Base-by-base conservation (phyloP, 2,329 filamentous ascomycete genomes). In the Fusarium graminum region DNA sequence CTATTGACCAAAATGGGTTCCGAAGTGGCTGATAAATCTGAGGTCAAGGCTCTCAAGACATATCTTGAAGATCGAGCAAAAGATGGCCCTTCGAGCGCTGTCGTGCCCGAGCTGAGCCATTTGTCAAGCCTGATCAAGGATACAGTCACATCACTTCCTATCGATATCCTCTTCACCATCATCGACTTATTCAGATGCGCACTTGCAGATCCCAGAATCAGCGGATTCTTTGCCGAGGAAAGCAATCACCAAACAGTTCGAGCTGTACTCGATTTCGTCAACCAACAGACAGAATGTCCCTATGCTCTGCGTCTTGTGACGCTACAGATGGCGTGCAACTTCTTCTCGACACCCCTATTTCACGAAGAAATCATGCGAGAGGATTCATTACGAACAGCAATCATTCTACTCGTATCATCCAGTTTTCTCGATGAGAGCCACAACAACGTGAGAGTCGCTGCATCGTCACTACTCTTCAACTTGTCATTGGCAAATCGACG, bases 261-360 rank as follows among this genome's bases (percentile, higher is more conserved):
- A 32, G 80, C 85, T 0, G 78, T 97, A 4, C 75, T 93, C 4
- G 77, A 85, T 4, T 79, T 86, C 36, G 85, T 92, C 42, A 88
- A 86, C 65, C 75, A 80, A 7, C 81, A 86, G 30, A 74, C 80
- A 10, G 77, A 80, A 1, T 91, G 89, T 39, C 92, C 93, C 0
- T 97, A 97, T 74, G 89, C 92, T 6, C 84, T 96, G 2, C 90
- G 93, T 14, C 87, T 97, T 3, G 92, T 97, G 16, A 90, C 92
- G 1, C 79, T 97, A 22, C 94, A 97, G 70, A 85, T 94, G 73
- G 85, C 88, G 2, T 96, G 93, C 79, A 97, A 97, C 72, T 82
- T 97, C 40, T 97, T 97, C 79, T 89, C 87, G 0, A 90, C 90
- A 1, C 85, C 87, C 0, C 81, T 97, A 1, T 96, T 90, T 72